These are phyloP conservation scores for Pseudocercospora fijiensis DNA, from an alignment of 2,329 filamentous ascomycete species.

Conservation along the genomic window DNA sequence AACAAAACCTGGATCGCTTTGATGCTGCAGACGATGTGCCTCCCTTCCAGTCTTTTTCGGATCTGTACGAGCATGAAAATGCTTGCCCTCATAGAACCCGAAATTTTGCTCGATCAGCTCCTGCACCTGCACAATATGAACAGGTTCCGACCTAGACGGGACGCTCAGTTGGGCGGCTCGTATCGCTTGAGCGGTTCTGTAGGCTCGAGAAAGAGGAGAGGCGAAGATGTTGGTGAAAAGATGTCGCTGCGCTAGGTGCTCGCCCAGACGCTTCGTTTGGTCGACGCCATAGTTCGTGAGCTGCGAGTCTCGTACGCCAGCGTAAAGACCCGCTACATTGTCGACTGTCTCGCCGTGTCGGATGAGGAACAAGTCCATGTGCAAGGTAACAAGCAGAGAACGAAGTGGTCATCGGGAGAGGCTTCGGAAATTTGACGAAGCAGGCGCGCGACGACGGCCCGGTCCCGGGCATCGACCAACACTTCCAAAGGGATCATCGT, in stretches of 20 bases:
- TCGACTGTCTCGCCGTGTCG: constrained; percentile 89
- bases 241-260: constrained; percentile 62
- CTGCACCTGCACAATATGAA: constrained; percentile 44
- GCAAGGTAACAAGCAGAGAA: constrained; percentile 8
- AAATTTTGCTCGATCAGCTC: constrained; percentile 73
- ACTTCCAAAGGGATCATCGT: background rate
- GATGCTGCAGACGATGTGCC: constrained; percentile 42
- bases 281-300: constrained; percentile 79
- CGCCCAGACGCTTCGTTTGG: constrained; percentile 70
- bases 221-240: constrained; percentile 73
- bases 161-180: constrained; percentile 52
- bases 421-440: background rate
- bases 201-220: constrained; percentile 74
- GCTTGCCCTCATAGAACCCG: constrained; percentile 65
- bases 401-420: background rate
- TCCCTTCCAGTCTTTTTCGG: constrained; percentile 41
- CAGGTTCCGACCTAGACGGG: constrained; percentile 2
- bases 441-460: background rate
- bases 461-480: background rate
- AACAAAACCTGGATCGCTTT: constrained; percentile 46
- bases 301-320: constrained; percentile 75
- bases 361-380: constrained; percentile 70
- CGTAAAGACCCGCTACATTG: constrained; percentile 75
- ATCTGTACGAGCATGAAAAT: constrained; percentile 49
- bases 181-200: constrained; percentile 67